Conservation (phyloP, 1,284 basidiomycete species). For the Tetrapyrgos nigripes region DNA sequence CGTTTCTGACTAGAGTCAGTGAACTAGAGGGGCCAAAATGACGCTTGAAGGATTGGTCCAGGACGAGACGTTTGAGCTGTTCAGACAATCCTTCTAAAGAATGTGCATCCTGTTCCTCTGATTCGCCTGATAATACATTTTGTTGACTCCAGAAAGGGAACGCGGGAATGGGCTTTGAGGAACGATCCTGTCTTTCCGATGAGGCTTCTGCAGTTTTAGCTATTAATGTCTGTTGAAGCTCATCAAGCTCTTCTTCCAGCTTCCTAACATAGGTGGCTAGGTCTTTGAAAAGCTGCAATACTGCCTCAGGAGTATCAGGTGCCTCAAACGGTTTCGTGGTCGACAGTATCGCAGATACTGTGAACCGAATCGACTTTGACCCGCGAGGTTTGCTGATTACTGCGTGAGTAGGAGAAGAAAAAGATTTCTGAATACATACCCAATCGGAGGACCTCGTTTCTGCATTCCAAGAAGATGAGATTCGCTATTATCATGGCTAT, state of each 20-base stretch:
- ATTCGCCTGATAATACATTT: background rate
- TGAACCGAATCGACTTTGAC: slow-evolving; percentile 4
- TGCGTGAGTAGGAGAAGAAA: background rate
- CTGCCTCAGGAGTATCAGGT: background rate
- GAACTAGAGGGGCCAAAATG: slow-evolving; percentile 55
- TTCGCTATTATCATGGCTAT: background rate
- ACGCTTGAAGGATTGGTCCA: background rate
- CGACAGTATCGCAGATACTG: slow-evolving; percentile 6
- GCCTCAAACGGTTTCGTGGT: slow-evolving; percentile 3
- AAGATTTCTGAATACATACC: slow-evolving; percentile 3
- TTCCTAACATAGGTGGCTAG: slow-evolving; percentile 4
- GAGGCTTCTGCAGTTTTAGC: background rate
- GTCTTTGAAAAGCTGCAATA: slow-evolving; percentile 1
- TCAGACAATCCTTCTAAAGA: background rate
- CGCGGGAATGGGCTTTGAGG: background rate
- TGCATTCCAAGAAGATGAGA: background rate
- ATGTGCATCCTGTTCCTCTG: background rate
- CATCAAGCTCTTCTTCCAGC: slow-evolving; percentile 7
- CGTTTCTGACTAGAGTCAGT: slow-evolving; percentile 52
- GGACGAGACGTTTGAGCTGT: background rate
- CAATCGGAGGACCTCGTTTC: slow-evolving; percentile 9
- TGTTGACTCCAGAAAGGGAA: background rate
- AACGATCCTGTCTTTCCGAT: no score
- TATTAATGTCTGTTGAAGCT: background rate
- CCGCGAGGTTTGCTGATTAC: background rate